Conservation (phyloP, 164 flowering plant genomes). For the Paratinospora sagittata region DNA sequence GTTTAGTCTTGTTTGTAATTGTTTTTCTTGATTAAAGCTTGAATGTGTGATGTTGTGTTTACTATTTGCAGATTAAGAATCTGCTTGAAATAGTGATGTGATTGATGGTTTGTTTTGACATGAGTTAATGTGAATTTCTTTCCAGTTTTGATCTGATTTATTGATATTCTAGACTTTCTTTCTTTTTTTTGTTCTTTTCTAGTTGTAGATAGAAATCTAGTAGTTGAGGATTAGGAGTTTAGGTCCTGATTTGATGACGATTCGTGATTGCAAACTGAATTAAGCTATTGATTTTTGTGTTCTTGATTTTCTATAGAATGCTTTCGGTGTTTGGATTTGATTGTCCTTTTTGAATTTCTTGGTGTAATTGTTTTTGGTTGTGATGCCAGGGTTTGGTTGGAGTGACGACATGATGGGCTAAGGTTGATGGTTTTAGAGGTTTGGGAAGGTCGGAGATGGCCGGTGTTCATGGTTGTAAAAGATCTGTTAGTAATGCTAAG, state of each 20-base stretch:
- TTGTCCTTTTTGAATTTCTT: not conserved
- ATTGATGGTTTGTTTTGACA: not conserved
- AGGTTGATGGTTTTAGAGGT: constrained; percentile 6
- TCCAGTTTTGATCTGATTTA: not conserved
- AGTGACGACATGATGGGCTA: not conserved
- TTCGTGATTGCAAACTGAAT: not conserved
- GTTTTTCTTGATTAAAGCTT: not conserved
- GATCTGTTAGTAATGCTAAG: constrained; percentile 16
- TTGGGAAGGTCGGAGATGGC: constrained; percentile 11
- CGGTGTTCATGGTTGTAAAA: constrained; percentile 10
- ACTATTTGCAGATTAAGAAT: not conserved
- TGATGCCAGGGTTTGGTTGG: not conserved
- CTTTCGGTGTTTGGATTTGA: not conserved
- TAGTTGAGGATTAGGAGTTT: no score
- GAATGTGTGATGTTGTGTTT: not conserved
- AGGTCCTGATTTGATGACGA: not conserved
- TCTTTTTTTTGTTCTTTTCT: not conserved
- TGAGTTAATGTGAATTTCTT: not conserved
- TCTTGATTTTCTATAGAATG: not conserved
- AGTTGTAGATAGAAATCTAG: no score
- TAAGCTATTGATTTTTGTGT: no score
- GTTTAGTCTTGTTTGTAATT: not conserved
- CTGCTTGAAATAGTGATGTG: not conserved
- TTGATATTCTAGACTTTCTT: not conserved
- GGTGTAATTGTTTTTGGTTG: not conserved